These are phyloP conservation scores for Capsella rubella DNA, from an alignment of 441 rosid genomes.

Conservation along the genomic window DNA sequence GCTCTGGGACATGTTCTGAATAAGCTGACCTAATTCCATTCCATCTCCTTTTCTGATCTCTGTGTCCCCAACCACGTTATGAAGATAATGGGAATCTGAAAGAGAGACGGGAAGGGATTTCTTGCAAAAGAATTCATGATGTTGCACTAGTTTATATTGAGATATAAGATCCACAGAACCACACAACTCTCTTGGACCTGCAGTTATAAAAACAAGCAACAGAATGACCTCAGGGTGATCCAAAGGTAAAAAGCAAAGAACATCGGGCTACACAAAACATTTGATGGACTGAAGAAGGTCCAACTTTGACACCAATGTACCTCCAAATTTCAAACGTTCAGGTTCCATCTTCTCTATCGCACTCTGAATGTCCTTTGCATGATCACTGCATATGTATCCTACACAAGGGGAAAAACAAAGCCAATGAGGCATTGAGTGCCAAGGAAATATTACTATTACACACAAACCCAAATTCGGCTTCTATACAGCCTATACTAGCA, in stretches of 20 bases:
- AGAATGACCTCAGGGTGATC: conserved; percentile 21
- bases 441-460: conserved; percentile 7
- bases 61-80: conserved; percentile 64
- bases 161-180: conserved; percentile 68
- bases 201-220: conserved; percentile 18
- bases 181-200: conserved; percentile 68
- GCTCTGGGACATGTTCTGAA: conserved; percentile 42
- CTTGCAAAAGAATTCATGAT: conserved; percentile 73
- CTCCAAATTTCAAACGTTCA: conserved; percentile 45
- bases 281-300: background rate
- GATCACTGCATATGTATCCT: conserved; percentile 31
- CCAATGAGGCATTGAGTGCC: conserved; percentile 8
- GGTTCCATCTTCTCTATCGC: conserved; percentile 44
- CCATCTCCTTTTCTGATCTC: conserved; percentile 78
- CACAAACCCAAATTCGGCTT: conserved; percentile 6
- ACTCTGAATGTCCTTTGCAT: conserved; percentile 31
- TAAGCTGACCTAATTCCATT: conserved; percentile 66
- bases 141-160: conserved; percentile 58
- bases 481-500: background rate
- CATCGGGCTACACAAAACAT: background rate
- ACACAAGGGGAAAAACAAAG: background rate
- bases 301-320: conserved; percentile 25
- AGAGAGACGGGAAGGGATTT: conserved; percentile 57
- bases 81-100: conserved; percentile 63
- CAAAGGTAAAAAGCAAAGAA: background rate